phyloP scores from a whole-genome alignment of 805 yeast genomes.

The Candida pseudoglaebosa region DNA sequence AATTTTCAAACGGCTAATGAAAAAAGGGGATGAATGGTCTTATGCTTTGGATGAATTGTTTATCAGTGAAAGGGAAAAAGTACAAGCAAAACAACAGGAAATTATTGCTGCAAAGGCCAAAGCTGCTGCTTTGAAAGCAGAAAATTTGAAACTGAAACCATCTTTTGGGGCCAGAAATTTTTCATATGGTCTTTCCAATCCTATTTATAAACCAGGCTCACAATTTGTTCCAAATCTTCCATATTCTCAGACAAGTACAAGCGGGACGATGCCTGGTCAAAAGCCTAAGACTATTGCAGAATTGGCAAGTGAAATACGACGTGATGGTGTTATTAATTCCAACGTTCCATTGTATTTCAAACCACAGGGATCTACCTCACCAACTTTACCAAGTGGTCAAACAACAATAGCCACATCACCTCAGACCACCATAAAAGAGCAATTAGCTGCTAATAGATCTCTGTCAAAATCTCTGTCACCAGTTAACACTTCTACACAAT shows the following conservation, averaged over 20 bases:
- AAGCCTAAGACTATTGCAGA: constrained; percentile 40
- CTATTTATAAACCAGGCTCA: constrained; percentile 14
- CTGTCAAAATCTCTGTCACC: constrained; percentile 17
- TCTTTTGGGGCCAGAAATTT: constrained; percentile 22
- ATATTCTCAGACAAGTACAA: constrained; percentile 12
- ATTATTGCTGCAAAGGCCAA: constrained; percentile 57
- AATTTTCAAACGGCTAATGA: constrained; percentile 56
- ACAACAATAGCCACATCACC: constrained; percentile 10
- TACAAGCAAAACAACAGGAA: constrained; percentile 59
- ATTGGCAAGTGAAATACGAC: constrained; percentile 36
- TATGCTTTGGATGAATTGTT: constrained; percentile 91
- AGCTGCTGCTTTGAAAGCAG: constrained; percentile 50
- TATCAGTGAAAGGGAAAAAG: constrained; percentile 75
- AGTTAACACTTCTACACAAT: constrained; percentile 14
- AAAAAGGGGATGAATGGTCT: constrained; percentile 71
- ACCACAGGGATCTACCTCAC: constrained; percentile 14
- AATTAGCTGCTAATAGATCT: constrained; percentile 44
- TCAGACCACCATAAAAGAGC: constrained; percentile 37
- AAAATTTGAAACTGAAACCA: constrained; percentile 47
- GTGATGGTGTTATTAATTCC: constrained; percentile 26
- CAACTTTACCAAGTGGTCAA: background rate
- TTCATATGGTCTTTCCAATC: constrained; percentile 16
- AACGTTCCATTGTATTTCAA: constrained; percentile 34
- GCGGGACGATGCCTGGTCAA: constrained; percentile 12
- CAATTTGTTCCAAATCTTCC: constrained; percentile 20